Percentiles rank a stretch among this genome's conserved stretches.
Evolutionary conservation across 163 green algal species (phyloP).

Genomic region (Smithsoniella earleae): DNA sequence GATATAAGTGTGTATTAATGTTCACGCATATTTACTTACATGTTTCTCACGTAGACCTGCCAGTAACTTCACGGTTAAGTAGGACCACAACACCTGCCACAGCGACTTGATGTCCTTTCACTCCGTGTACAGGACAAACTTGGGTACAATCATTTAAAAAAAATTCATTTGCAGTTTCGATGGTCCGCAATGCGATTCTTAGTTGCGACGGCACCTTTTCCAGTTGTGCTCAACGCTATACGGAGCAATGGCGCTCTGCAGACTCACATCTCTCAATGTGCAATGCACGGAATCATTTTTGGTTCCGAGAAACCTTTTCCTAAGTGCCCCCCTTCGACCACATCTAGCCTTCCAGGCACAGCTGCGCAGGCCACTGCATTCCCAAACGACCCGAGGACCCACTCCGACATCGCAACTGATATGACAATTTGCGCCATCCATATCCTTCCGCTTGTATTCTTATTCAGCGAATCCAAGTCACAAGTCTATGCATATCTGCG

Average conservation of each 20-base stretch:
- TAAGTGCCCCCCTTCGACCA: neutral
- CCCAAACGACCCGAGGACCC: neutral
- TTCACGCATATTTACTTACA: too few relatives aligned
- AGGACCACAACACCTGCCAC: too few relatives aligned
- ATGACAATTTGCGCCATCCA: neutral
- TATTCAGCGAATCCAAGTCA: neutral
- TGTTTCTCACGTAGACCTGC: too few relatives aligned
- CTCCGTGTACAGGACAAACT: too few relatives aligned
- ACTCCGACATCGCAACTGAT: neutral
- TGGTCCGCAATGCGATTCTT: slow-evolving; percentile 13
- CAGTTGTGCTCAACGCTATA: neutral
- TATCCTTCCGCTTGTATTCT: neutral
- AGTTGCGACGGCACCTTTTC: neutral
- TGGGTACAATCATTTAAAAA: too few relatives aligned
- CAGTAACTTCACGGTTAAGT: too few relatives aligned
- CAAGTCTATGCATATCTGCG: neutral
- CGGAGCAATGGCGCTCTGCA: neutral
- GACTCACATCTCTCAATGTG: slow-evolving; percentile 21
- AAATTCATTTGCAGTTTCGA: slow-evolving; percentile 30
- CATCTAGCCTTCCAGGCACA: too few relatives aligned
- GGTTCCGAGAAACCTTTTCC: neutral
- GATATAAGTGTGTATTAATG: too few relatives aligned
- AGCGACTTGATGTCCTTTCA: too few relatives aligned
- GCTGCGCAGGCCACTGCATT: too few relatives aligned
- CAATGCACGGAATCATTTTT: neutral